Base-by-base conservation (phyloP, 768 basidiomycete species). In the Pholiota molesta region DNA sequence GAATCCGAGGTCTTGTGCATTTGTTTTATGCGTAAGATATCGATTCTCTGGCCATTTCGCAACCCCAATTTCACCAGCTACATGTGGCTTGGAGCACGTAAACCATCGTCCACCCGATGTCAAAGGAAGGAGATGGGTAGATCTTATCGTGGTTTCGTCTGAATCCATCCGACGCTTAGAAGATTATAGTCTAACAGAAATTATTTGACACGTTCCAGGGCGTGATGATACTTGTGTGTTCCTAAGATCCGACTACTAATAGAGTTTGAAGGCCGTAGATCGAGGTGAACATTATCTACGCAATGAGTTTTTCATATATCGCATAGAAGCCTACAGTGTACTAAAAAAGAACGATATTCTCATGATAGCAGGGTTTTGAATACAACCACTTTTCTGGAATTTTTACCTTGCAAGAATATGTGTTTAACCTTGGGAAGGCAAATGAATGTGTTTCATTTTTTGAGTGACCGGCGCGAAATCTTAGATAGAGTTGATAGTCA, bases 131-230 rank as follows among this genome's bases (percentile, higher is more conserved):
- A 47, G 19, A 47, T 4, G 29, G 31, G 35, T 21, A 26, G 29
- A 52, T 26, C 33, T 31, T 29, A n/a, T 26, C 47, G 39, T 23
- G 29, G 19, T 42, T 37, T 23, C 8, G 21, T 39, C n/a, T n/a
- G n/a, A n/a, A n/a, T n/a, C 37, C 10, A 59, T 39, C 35, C 8
- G 37, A 21, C 19, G 26, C 45, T 33, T 42, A 11, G 23, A 40
- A 58, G 57, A 47, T 39, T 51, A 58, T 58, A 49, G 45, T 39
- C 33, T 51, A 56, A 44, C 42, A 40, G 40, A 21, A 37, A 61
- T 39, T 28, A 56, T n/a, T n/a, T n/a, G n/a, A 62, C 65, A 63
- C 65, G 65, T 66, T 66, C 52, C 16, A 61, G 65, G 65, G 65
- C 57, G 54, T 52, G 49, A 19, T 16, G 19, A 10, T 31, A 19